Conservation (phyloP, 257 asterid species). For the Nicotiana noctiflora region DNA sequence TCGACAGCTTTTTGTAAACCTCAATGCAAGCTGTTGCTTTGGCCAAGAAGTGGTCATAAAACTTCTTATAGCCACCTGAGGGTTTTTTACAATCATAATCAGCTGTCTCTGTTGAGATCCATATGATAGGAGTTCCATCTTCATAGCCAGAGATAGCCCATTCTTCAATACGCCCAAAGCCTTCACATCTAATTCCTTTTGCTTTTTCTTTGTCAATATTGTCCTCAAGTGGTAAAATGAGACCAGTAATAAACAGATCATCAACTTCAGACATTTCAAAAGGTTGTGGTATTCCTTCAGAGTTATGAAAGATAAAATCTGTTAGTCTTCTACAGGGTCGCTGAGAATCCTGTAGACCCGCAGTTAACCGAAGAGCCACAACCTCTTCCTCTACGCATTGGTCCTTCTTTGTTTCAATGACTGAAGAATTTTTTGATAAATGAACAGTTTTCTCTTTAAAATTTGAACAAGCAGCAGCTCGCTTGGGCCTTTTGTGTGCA, state of each 20-base stretch:
- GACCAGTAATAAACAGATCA: conserved; percentile 68
- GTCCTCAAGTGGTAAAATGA: conserved; percentile 66
- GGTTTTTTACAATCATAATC: conserved; percentile 91
- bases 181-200: conserved; percentile 64
- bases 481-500: conserved; percentile 68
- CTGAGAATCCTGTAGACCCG: conserved; percentile 42
- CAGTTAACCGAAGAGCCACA: conserved; percentile 67
- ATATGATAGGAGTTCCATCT: conserved; percentile 77
- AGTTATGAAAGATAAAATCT: conserved; percentile 64
- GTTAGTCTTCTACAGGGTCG: conserved; percentile 72
- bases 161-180: conserved; percentile 91
- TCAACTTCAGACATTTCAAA: conserved; percentile 80
- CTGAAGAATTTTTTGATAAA: conserved; percentile 31
- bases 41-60: conserved; percentile 67
- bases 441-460: conserved; percentile 61
- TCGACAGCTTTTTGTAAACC: conserved; percentile 70
- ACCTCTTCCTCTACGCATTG: conserved; percentile 57
- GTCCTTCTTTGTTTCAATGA: conserved; percentile 53
- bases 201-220: conserved; percentile 45
- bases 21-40: conserved; percentile 75
- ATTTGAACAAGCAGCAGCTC: conserved; percentile 76
- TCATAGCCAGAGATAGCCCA: conserved; percentile 98
- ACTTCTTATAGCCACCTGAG: conserved; percentile 63
- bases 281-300: conserved; percentile 64
- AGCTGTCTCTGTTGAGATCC: conserved; percentile 77